phyloP scores from a whole-genome alignment of 371 early-diverging fungal genomes.

The Circinella umbellata region DNA sequence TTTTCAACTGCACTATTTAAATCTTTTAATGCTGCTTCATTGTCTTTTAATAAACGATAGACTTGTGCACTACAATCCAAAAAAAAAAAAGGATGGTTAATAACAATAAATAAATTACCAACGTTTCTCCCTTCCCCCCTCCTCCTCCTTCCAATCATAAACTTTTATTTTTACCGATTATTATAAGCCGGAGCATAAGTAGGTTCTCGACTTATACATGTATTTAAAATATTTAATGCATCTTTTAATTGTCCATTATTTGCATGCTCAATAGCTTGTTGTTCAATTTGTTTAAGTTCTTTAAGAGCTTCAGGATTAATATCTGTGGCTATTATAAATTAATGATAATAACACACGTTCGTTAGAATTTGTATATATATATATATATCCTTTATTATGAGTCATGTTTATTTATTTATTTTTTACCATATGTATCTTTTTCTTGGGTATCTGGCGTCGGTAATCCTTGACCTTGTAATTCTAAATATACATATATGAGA shows the following conservation, averaged over 20 bases:
- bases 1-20: conserved; percentile 72
- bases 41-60: conserved; percentile 65
- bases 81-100: neutral
- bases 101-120: neutral
- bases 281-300: conserved; percentile 53
- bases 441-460: conserved; percentile 2
- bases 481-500: conserved; percentile 12
- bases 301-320: conserved; percentile 34
- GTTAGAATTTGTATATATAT: too few relatives aligned
- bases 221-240: conserved; percentile 51
- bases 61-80: conserved; percentile 70
- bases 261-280: conserved; percentile 48
- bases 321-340: conserved; percentile 22
- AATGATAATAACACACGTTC: neutral
- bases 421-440: neutral
- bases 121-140: too few relatives aligned
- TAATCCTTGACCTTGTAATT: conserved; percentile 34
- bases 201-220: conserved; percentile 61
- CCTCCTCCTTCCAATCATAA: too few relatives aligned
- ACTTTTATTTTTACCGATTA: conserved; percentile 64
- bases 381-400: too few relatives aligned
- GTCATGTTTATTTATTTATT: too few relatives aligned
- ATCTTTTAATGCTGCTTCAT: conserved; percentile 67
- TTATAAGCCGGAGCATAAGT: conserved; percentile 84
- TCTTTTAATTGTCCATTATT: conserved; percentile 50